Percentiles rank a stretch among this genome's conserved stretches.
Conservation (phyloP, 495 filamentous ascomycete genomes). For the Aspergillus saccharolyticus region DNA sequence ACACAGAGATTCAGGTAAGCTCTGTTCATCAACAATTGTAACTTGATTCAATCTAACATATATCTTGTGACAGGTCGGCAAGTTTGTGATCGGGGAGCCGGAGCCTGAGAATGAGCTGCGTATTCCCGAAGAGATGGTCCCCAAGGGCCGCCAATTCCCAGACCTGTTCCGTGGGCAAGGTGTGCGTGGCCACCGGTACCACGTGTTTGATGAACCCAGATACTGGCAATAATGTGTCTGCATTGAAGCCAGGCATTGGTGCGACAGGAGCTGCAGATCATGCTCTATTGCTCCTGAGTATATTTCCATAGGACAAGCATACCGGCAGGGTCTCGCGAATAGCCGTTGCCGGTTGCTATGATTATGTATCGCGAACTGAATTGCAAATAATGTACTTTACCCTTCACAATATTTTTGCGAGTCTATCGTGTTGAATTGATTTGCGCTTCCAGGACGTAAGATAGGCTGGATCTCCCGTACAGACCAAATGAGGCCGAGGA, state of each 20-base stretch:
- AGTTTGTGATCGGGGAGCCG: conserved; percentile 78
- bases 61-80: conserved; percentile 59
- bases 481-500: background rate
- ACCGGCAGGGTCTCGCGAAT: conserved; percentile 1
- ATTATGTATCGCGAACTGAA: conserved; percentile 4
- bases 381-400: background rate
- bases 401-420: too few species aligned
- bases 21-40: background rate
- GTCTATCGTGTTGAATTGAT: background rate
- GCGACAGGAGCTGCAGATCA: background rate
- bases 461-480: background rate
- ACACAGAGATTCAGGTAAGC: conserved; percentile 89
- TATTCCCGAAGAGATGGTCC: conserved; percentile 62
- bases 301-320: conserved; percentile 1
- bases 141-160: conserved; percentile 79
- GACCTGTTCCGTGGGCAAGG: conserved; percentile 79
- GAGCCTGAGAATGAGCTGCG: conserved; percentile 55
- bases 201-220: conserved; percentile 92
- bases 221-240: conserved; percentile 49
- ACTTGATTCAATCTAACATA: conserved; percentile 14
- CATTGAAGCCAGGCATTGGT: background rate
- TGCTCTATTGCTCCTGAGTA: conserved; percentile 1
- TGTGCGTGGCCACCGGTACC: conserved; percentile 84
- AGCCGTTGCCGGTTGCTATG: conserved; percentile 2
- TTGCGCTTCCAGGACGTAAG: background rate